Percentiles rank a stretch among this genome's conserved stretches.
Evolutionary conservation across 2,329 filamentous ascomycete species (phyloP).

Genomic region (Chaetomiaceae sp.): DNA sequence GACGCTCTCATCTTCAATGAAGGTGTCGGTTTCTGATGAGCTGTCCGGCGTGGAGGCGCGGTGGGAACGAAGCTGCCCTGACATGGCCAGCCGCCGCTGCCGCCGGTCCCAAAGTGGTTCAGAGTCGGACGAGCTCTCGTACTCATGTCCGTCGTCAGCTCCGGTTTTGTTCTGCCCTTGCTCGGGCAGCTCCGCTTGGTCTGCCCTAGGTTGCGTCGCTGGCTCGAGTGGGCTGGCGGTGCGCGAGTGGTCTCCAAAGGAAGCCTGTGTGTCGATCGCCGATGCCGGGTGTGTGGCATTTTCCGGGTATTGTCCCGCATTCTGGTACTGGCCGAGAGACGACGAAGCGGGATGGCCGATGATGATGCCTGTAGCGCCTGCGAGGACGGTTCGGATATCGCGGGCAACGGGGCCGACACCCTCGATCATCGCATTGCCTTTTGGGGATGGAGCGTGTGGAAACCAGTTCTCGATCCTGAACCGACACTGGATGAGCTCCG

Average conservation of each 20-base stretch:
- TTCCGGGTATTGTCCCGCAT: too few species aligned
- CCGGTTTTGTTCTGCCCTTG: not conserved
- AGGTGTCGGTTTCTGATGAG: not conserved
- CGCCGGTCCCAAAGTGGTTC: not conserved
- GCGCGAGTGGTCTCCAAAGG: too few species aligned
- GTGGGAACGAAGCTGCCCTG: not conserved
- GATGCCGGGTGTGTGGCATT: too few species aligned
- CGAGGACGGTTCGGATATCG: not conserved
- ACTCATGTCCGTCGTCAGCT: too few species aligned
- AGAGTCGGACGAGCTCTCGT: too few species aligned
- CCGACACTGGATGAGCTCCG: not conserved
- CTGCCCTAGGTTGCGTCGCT: too few species aligned
- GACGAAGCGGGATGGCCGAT: too few species aligned
- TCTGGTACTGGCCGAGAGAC: too few species aligned
- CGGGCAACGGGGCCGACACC: not conserved
- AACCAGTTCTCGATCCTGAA: conserved; percentile 1
- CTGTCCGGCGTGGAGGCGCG: not conserved
- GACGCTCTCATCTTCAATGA: not conserved
- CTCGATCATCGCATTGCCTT: not conserved
- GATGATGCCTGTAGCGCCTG: too few species aligned
- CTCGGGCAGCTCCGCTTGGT: too few species aligned
- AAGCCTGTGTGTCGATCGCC: too few species aligned
- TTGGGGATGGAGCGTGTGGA: not conserved
- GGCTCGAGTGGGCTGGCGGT: too few species aligned
- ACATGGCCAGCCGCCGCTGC: not conserved